phyloP scores from a whole-genome alignment of 2,329 filamentous ascomycete genomes.

The Cyphellophora europaea region DNA sequence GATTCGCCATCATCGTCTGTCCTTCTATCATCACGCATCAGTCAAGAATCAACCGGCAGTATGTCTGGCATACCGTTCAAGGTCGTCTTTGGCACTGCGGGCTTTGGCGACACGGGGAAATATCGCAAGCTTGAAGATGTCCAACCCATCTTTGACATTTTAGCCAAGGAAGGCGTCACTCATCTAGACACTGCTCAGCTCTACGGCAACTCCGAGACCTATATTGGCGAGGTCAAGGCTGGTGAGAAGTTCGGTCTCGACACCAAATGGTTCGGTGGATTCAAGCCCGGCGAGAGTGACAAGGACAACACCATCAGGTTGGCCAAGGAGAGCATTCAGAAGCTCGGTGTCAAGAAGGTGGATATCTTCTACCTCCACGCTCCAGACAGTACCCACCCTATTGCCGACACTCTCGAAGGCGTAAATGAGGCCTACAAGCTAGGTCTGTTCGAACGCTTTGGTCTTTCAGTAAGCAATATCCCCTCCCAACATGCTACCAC shows the following conservation, averaged over 20 bases:
- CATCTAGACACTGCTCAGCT: slow-evolving; percentile 17
- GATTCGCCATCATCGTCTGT: too few species aligned
- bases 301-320: slow-evolving; percentile 16
- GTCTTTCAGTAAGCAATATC: slow-evolving; percentile 32
- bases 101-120: slow-evolving; percentile 9
- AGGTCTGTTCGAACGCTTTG: slow-evolving; percentile 26
- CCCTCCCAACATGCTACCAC: too few species aligned
- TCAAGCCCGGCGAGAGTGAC: slow-evolving; percentile 12
- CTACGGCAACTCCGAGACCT: slow-evolving; percentile 33
- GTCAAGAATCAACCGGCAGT: too few species aligned
- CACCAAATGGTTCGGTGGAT: slow-evolving; percentile 35
- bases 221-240: slow-evolving; percentile 31
- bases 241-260: slow-evolving; percentile 35
- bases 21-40: too few species aligned
- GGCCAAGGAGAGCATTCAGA: slow-evolving; percentile 16
- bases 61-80: too few species aligned
- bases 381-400: slow-evolving; percentile 24
- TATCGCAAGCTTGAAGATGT: slow-evolving; percentile 5
- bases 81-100: slow-evolving; percentile 12
- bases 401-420: slow-evolving; percentile 27
- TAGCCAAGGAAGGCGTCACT: slow-evolving; percentile 11
- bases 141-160: slow-evolving; percentile 9
- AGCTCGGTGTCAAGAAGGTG: slow-evolving; percentile 14
- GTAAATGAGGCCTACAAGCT: slow-evolving; percentile 24
- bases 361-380: slow-evolving; percentile 29